Percentiles rank a stretch among this genome's conserved stretches.
These are phyloP conservation scores for Pichia sp. DNA, from an alignment of 1,139 yeast species.

Conservation along the genomic window DNA sequence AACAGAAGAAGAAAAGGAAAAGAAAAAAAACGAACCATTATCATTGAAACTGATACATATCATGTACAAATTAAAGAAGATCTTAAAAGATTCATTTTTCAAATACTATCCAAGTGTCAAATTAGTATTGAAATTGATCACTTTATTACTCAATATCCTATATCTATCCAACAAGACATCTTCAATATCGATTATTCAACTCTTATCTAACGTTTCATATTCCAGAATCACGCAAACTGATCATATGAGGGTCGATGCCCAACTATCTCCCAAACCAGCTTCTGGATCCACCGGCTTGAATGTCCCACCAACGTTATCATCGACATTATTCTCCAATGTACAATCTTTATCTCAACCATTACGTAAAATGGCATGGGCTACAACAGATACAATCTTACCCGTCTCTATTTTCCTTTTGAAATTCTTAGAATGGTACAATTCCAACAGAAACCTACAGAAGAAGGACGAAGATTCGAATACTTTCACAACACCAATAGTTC, in stretches of 20 bases:
- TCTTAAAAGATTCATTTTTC: conserved; percentile 43
- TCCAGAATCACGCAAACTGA: conserved; percentile 68
- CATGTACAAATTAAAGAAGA: conserved; percentile 3
- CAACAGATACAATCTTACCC: conserved; percentile 63
- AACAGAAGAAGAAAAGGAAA: neutral
- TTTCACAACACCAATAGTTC: conserved; percentile 10
- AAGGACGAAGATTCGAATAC: neutral
- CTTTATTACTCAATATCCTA: conserved; percentile 60
- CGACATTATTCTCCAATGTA: conserved; percentile 31
- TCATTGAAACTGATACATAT: neutral
- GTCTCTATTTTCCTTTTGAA: conserved; percentile 80
- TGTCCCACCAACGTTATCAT: conserved; percentile 15
- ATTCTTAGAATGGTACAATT: conserved; percentile 95
- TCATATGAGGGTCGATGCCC: conserved; percentile 47
- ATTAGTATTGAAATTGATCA: conserved; percentile 45
- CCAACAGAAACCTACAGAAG: conserved; percentile 5
- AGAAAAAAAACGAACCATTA: neutral
- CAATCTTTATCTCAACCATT: conserved; percentile 54
- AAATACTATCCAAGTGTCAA: conserved; percentile 61
- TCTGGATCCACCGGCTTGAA: neutral
- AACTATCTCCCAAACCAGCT: neutral
- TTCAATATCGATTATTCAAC: conserved; percentile 64
- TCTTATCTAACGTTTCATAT: conserved; percentile 62
- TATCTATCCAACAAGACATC: conserved; percentile 69
- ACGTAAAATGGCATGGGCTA: conserved; percentile 36